phyloP scores from a whole-genome alignment of 176 grass and related monocot genomes.

The Phragmites australis region DNA sequence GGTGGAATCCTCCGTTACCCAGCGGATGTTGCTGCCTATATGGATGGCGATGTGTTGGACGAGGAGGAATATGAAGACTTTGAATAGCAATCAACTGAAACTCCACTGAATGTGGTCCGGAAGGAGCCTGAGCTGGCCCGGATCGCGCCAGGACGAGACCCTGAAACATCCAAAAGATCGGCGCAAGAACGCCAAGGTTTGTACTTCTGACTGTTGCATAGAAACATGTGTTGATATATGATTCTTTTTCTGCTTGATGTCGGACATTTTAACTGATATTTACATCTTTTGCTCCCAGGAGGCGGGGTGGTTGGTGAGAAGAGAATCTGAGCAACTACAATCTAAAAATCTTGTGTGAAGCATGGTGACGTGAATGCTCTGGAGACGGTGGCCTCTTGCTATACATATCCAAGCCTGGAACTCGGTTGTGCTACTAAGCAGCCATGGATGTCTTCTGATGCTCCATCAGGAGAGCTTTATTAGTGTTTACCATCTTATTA shows the following conservation, averaged over 20 bases:
- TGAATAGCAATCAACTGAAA: conserved; percentile 62
- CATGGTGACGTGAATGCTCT: not conserved
- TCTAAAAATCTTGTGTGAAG: not conserved
- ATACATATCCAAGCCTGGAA: not conserved
- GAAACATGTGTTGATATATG: not conserved
- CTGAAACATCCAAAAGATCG: conserved; percentile 43
- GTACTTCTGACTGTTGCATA: not conserved
- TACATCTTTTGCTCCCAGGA: conserved; percentile 23
- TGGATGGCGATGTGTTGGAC: conserved; percentile 41
- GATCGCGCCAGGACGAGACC: not conserved
- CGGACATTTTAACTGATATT: not conserved
- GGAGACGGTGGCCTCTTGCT: not conserved
- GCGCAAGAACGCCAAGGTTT: conserved; percentile 19
- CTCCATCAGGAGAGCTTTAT: not conserved
- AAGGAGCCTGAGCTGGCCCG: conserved; percentile 50
- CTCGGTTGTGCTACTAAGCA: conserved; percentile 14
- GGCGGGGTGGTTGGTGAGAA: conserved; percentile 5
- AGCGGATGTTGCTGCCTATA: conserved; percentile 37
- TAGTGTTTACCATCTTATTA: not conserved
- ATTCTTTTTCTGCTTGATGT: not conserved
- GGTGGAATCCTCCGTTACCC: conserved; percentile 65
- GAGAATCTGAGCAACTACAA: not conserved
- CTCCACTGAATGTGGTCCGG: conserved; percentile 32
- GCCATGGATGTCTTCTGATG: conserved; percentile 1
- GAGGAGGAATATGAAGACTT: conserved; percentile 46